Conservation (phyloP, 2,329 filamentous ascomycete genomes). For the Penicillium sp. region DNA sequence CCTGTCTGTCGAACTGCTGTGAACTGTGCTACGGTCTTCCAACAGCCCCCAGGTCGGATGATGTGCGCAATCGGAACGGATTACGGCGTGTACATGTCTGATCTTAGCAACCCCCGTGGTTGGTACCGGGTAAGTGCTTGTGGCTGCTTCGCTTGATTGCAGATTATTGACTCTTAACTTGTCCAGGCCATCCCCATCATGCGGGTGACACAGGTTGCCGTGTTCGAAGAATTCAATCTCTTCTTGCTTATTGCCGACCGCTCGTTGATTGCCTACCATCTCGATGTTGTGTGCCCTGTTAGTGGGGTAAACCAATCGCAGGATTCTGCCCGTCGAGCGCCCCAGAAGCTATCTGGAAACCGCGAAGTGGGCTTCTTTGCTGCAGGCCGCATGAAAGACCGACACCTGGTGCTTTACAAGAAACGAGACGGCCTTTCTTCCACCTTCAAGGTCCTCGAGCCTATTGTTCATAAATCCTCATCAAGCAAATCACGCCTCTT, state of each 20-base stretch:
- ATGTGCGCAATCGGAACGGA: constrained; percentile 95
- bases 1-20: constrained; percentile 82
- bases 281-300: constrained; percentile 70
- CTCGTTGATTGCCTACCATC: constrained; percentile 84
- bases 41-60: constrained; percentile 70
- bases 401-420: constrained; percentile 93
- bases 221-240: constrained; percentile 91
- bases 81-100: constrained; percentile 85
- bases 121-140: constrained; percentile 72
- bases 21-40: constrained; percentile 90
- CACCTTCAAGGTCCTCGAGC: constrained; percentile 92
- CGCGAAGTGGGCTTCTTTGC: constrained; percentile 97
- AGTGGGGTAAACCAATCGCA: constrained; percentile 50
- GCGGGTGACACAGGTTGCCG: constrained; percentile 84
- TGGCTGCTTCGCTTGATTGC: background rate
- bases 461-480: constrained; percentile 86
- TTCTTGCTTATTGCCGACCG: constrained; percentile 90
- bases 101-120: constrained; percentile 80
- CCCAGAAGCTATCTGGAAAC: constrained; percentile 78
- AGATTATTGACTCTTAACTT: constrained; percentile 27
- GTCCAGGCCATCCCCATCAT: constrained; percentile 66
- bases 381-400: constrained; percentile 93
- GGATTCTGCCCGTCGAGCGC: constrained; percentile 76
- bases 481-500: constrained; percentile 73
- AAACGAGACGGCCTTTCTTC: constrained; percentile 88